phyloP scores from a whole-genome alignment of 73 alveolate species.

The Paramecium caudatum region DNA sequence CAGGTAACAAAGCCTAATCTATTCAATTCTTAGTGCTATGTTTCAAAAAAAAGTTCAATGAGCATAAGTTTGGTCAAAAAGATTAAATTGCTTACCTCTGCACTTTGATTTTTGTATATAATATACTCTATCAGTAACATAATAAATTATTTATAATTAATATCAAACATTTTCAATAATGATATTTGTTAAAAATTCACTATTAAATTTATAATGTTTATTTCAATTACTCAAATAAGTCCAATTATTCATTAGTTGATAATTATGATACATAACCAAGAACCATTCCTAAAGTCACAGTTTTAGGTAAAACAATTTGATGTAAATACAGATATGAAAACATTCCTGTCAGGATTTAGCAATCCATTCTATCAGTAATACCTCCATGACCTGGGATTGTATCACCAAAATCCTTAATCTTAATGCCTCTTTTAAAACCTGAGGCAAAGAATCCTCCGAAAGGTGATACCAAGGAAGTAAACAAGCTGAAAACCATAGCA shows the following conservation, averaged over 20 bases:
- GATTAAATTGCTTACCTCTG: no score
- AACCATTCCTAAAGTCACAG: constrained; percentile 5
- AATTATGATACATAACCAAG: constrained; percentile 25
- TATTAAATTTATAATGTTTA: not conserved
- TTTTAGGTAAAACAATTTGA: constrained; percentile 49
- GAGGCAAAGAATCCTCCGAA: constrained; percentile 99
- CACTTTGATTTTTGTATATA: no score
- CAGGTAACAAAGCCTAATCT: no score
- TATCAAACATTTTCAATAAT: no score
- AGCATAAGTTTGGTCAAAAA: no score
- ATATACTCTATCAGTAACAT: no score
- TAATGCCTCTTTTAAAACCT: constrained; percentile 98
- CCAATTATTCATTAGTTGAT: not conserved
- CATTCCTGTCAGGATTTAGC: constrained; percentile 90
- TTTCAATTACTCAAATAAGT: constrained; percentile 19
- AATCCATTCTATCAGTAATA: constrained; percentile 98
- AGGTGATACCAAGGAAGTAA: constrained; percentile 97
- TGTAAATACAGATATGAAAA: constrained; percentile 65
- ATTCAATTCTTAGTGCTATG: no score
- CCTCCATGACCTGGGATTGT: constrained; percentile 99
- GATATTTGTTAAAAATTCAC: no score
- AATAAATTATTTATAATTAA: no score
- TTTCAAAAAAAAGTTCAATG: no score
- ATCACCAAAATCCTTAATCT: constrained; percentile 98
- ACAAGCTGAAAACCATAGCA: constrained; percentile 89